These are phyloP conservation scores for Phytophthora pinifolia DNA, from an alignment of 352 stramenopile species.

Conservation along the genomic window DNA sequence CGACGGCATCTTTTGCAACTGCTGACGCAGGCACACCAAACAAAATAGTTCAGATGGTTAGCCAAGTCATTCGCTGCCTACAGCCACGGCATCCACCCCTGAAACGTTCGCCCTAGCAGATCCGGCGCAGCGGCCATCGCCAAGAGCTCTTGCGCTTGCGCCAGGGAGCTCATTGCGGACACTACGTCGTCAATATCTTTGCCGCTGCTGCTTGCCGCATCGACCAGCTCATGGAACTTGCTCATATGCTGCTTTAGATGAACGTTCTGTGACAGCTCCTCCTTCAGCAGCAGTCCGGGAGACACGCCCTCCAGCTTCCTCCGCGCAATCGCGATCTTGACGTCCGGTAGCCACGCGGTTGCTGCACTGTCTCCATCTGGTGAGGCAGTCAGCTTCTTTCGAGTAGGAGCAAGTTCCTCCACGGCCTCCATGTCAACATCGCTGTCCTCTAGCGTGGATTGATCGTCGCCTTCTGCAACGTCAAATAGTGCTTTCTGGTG, in stretches of 20 bases:
- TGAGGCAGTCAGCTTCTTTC: conserved; percentile 13
- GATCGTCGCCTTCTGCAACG: conserved; percentile 13
- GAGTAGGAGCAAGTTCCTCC: conserved; percentile 3
- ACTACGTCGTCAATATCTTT: conserved; percentile 15
- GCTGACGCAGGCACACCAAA: too few species aligned
- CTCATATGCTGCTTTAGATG: conserved; percentile 57
- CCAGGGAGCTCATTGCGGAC: conserved; percentile 46
- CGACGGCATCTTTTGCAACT: too few species aligned
- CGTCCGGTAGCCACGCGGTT: conserved; percentile 62
- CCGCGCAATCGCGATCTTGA: conserved; percentile 76
- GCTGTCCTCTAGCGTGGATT: conserved; percentile 26
- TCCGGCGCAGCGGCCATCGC: conserved; percentile 78
- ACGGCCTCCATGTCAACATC: conserved; percentile 41
- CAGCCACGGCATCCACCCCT: conserved; percentile 85
- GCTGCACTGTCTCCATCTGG: conserved; percentile 2
- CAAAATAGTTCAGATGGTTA: too few species aligned
- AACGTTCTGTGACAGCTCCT: conserved; percentile 71
- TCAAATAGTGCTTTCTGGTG: conserved; percentile 63
- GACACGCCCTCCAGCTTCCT: conserved; percentile 78
- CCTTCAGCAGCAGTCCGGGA: conserved; percentile 65
- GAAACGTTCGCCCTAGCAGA: conserved; percentile 77
- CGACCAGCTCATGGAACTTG: conserved; percentile 60
- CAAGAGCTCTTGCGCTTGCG: conserved; percentile 86
- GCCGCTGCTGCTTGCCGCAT: conserved; percentile 28
- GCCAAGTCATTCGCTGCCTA: conserved; percentile 1